Conservation (phyloP, 257 asterid species). For the Coffea eugenioides region DNA sequence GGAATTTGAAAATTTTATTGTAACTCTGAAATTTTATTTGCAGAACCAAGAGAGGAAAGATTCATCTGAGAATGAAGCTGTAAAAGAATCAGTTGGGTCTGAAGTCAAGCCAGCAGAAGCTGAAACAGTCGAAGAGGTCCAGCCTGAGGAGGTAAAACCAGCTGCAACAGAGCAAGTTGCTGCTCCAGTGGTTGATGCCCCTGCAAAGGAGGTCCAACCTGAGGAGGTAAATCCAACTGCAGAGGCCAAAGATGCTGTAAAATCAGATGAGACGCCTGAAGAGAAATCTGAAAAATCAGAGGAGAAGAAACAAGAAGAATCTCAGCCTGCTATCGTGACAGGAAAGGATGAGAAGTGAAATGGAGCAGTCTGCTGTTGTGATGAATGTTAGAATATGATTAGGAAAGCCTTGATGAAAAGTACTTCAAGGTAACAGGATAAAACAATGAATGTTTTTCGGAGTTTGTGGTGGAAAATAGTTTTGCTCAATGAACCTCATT, state of each 20-base stretch:
- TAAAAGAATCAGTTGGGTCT: not conserved
- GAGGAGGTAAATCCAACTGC: not conserved
- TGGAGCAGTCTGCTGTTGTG: not conserved
- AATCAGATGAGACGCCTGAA: not conserved
- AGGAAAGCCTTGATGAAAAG: not conserved
- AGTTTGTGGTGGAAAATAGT: not conserved
- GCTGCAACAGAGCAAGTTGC: not conserved
- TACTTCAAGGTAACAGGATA: not conserved
- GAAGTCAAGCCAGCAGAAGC: not conserved
- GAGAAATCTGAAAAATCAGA: conserved; percentile 13
- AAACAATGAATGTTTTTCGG: not conserved
- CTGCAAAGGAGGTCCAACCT: not conserved
- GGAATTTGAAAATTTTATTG: not conserved
- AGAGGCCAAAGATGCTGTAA: not conserved
- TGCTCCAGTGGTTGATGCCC: not conserved
- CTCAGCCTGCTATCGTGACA: not conserved
- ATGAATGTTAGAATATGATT: not conserved
- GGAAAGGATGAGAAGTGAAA: not conserved
- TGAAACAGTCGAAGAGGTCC: not conserved
- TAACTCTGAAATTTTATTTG: not conserved
- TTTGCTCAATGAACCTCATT: not conserved
- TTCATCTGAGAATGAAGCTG: not conserved
- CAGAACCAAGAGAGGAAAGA: not conserved
- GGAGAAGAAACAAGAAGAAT: conserved; percentile 9
- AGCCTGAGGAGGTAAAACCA: not conserved